phyloP scores from a whole-genome alignment of 371 early-diverging fungal genomes.

The Mucor irregularis region DNA sequence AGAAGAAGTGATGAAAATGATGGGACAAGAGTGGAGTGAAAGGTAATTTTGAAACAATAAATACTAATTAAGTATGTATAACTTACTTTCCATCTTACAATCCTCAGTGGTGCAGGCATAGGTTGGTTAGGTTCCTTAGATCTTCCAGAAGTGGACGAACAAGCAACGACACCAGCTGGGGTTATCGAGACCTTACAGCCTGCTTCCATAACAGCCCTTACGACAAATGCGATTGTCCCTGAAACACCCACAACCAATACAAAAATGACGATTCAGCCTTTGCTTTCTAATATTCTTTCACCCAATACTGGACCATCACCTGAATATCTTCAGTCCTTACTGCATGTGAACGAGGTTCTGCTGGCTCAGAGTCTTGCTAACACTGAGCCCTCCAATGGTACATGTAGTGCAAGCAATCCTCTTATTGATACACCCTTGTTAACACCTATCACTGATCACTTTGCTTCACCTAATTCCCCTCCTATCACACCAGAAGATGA shows the following conservation, averaged over 20 bases:
- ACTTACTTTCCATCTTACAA: slow-evolving; percentile 1
- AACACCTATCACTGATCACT: neutral
- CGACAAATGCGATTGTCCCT: neutral
- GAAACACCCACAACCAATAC: neutral
- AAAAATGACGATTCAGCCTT: neutral
- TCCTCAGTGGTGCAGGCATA: slow-evolving; percentile 49
- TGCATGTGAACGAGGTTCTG: slow-evolving; percentile 40
- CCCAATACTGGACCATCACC: slow-evolving; percentile 32
- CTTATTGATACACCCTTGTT: neutral
- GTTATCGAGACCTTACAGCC: slow-evolving; percentile 1
- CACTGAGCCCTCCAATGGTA: too few relatives aligned
- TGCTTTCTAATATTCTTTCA: slow-evolving; percentile 16
- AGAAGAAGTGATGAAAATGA: slow-evolving; percentile 43
- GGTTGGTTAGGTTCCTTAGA: slow-evolving; percentile 47
- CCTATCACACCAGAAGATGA: slow-evolving; percentile 6
- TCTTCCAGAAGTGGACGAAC: slow-evolving; percentile 12
- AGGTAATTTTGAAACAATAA: slow-evolving; percentile 25
- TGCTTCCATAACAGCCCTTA: neutral
- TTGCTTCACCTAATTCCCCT: too few relatives aligned
- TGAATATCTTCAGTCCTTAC: slow-evolving; percentile 36
- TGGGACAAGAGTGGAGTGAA: slow-evolving; percentile 57
- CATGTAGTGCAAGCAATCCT: too few relatives aligned
- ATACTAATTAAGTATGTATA: neutral
- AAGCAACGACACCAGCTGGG: neutral
- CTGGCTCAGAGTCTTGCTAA: slow-evolving; percentile 39